Evolutionary conservation across 2,329 filamentous ascomycete genomes (phyloP).

Genomic region (Sclerotinia glacialis): DNA sequence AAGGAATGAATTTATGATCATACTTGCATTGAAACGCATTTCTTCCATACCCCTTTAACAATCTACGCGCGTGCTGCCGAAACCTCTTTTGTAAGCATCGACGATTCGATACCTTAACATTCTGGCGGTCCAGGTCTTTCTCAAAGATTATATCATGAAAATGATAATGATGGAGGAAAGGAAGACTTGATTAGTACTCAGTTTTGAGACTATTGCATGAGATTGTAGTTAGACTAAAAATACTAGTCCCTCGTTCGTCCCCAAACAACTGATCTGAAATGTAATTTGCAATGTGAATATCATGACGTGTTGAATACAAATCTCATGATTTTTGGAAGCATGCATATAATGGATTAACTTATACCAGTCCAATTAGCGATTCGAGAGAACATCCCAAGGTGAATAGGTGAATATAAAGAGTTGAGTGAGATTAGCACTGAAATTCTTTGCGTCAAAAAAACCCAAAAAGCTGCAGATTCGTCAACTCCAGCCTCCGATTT

Average conservation of each 20-base stretch:
- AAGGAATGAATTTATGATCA: slow-evolving; percentile 35
- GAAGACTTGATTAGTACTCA: slow-evolving; percentile 30
- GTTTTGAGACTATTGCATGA: slow-evolving; percentile 32
- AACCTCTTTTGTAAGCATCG: slow-evolving; percentile 30
- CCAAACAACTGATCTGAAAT: neutral
- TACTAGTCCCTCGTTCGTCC: slow-evolving; percentile 38
- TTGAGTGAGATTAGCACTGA: neutral
- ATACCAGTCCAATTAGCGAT: too few relatives aligned
- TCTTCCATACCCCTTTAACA: slow-evolving; percentile 26
- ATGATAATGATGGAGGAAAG: slow-evolving; percentile 34
- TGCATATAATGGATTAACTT: neutral
- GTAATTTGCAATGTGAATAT: neutral
- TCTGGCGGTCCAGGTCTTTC: slow-evolving; percentile 29
- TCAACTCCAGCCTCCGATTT: neutral
- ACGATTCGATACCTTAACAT: slow-evolving; percentile 28
- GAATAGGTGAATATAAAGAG: neutral
- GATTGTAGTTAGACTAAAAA: slow-evolving; percentile 40
- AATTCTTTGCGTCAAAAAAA: neutral
- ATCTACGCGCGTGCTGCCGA: slow-evolving; percentile 32
- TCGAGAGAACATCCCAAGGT: neutral
- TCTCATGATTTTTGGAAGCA: neutral
- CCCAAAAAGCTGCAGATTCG: neutral
- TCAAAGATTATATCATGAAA: slow-evolving; percentile 30
- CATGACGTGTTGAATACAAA: neutral
- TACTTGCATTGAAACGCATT: slow-evolving; percentile 26